Evolutionary conservation across 345 rosid genomes (phyloP).

Genomic region (Arabis alpina): DNA sequence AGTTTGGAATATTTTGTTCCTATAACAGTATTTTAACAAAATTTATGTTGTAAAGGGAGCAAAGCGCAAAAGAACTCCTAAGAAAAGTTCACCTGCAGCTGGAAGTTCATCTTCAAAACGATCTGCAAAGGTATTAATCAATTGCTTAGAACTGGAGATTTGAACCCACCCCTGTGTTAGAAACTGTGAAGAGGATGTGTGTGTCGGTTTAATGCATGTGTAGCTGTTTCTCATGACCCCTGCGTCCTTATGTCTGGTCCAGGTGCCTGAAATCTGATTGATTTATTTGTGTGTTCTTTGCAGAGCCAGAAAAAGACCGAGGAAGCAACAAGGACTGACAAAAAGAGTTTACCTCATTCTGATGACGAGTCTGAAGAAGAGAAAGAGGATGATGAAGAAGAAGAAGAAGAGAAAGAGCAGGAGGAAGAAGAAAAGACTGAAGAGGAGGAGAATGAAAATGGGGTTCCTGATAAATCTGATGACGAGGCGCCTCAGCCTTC

Average conservation of each 20-base stretch:
- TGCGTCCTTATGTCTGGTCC: too few species aligned
- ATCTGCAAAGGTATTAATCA: constrained; percentile 59
- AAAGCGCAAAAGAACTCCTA: constrained; percentile 73
- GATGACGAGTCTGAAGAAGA: constrained; percentile 56
- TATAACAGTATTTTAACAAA: not conserved
- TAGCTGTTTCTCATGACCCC: too few species aligned
- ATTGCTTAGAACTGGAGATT: constrained; percentile 12
- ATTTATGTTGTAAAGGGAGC: constrained; percentile 45
- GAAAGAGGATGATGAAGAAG: constrained; percentile 53
- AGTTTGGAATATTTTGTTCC: constrained; percentile 4
- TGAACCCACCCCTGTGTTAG: constrained; percentile 1
- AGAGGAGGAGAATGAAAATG: constrained; percentile 67
- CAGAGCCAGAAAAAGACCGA: constrained; percentile 61
- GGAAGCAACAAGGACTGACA: constrained; percentile 45
- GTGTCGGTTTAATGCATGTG: not conserved
- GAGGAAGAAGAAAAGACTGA: constrained; percentile 53
- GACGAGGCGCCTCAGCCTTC: constrained; percentile 57
- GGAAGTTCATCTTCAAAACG: constrained; percentile 58
- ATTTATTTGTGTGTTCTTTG: constrained; percentile 13
- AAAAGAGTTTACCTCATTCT: constrained; percentile 48
- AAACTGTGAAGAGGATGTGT: constrained; percentile 15
- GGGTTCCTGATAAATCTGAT: constrained; percentile 41
- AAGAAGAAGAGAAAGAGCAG: constrained; percentile 54
- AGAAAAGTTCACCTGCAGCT: constrained; percentile 52
- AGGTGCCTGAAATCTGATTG: not conserved